Evolutionary conservation across 352 stramenopile species (phyloP), one percentile per base, ranked within the genome.

Genomic region (Globisporangium takayamanum): DNA sequence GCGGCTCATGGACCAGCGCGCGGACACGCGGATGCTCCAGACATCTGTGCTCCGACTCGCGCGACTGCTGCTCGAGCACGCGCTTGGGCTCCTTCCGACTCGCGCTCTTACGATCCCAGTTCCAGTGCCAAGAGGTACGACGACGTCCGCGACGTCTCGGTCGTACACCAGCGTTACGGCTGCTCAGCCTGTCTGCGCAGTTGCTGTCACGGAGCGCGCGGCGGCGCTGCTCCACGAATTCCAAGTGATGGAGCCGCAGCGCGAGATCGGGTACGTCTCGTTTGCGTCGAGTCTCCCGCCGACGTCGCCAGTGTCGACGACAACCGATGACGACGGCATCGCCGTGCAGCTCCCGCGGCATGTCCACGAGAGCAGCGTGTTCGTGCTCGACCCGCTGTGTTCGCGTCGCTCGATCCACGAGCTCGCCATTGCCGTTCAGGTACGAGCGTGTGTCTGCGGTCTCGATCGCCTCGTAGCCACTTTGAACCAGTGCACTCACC

Each of bases 1-100:
- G 15, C 69, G 59, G 16, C 30, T 87, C 30, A 53, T 64, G 15
- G 67, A 72, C 45, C 66, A 66, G 49, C 57, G 73, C n/a, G 73
- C 76, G 12, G 69, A 63, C 0, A 48, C 55, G 30, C 46, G 53
- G 58, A 75, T 41, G 75, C 82, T 57, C 67, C 63, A n/a, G 69
- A 70, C 25, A 66, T 53, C 14, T 60, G 58, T 18, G 56, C 73
- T 36, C 20, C 76, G 79, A 0, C 41, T 85, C 11, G 68, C 81
- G 58, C 72, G 79, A 6, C 65, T 87, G 14, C 53, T 87, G 5
- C 63, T 89, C 44, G 79, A 89, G 60, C 72, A 84, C 53, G 71
- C 72, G 1, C 49, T 87, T 25, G 51, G 64, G 7, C 52, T 69
- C 14, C 62, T 79, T 44, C 65, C 67, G 2, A 60, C 72, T 6